A percentile compares a stretch with the other conserved stretches of the same genome.
phyloP scores from a whole-genome alignment of 2,329 filamentous ascomycete genomes.

The Fonsecaea erecta region DNA sequence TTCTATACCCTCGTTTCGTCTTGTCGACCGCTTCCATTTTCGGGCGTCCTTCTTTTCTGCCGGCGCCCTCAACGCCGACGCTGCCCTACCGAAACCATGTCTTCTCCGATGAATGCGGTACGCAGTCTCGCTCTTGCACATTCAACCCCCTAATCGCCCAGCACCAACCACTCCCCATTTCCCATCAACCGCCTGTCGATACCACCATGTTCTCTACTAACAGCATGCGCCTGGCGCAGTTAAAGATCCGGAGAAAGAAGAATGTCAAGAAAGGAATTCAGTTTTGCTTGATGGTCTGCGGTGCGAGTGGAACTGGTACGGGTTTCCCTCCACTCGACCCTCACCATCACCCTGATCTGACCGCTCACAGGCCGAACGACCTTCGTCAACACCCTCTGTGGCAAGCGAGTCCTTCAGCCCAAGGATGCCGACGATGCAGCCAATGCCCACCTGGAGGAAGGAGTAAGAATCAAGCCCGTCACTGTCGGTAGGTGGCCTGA shows the following conservation, averaged over 20 bases:
- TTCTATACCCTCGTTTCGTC: conserved; percentile 17
- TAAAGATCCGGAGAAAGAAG: conserved; percentile 99
- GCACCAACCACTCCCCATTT: conserved; percentile 4
- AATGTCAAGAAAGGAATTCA: conserved; percentile 99
- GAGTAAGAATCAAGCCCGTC: conserved; percentile 97
- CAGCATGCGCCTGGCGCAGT: conserved; percentile 54
- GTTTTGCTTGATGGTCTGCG: conserved; percentile 99
- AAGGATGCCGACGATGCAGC: conserved; percentile 92
- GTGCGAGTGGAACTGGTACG: conserved; percentile 94
- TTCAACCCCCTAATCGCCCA: conserved; percentile 5
- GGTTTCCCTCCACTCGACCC: conserved; percentile 16
- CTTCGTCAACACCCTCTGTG: conserved; percentile 99
- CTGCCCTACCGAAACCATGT: conserved; percentile 31
- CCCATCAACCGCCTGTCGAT: background rate
- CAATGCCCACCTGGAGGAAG: conserved; percentile 90
- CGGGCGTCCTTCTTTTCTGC: conserved; percentile 13
- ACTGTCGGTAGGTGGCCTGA: conserved; percentile 78
- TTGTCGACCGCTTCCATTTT: background rate
- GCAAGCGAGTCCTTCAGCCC: conserved; percentile 85
- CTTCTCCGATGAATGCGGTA: conserved; percentile 39
- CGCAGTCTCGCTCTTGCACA: conserved; percentile 16
- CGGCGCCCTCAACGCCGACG: conserved; percentile 4
- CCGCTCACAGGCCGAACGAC: conserved; percentile 78
- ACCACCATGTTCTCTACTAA: conserved; percentile 30
- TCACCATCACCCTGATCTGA: conserved; percentile 13